Evolutionary conservation across 2,329 filamentous ascomycete genomes (phyloP).

Genomic region (Colletotrichum tropicale): DNA sequence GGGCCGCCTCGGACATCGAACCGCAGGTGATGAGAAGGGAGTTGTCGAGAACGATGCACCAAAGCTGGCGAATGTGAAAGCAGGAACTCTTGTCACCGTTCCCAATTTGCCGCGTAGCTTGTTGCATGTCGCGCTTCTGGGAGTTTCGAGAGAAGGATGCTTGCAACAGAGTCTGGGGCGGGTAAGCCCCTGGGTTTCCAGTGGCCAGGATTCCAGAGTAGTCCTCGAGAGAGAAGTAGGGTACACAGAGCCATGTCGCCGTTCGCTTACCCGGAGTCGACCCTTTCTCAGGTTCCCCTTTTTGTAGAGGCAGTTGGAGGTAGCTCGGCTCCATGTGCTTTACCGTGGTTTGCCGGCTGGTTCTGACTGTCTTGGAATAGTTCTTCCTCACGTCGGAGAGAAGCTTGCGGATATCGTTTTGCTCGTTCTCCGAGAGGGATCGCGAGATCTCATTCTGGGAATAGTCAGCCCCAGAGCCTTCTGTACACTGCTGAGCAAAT

Average conservation of each 20-base stretch:
- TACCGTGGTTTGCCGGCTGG: slow-evolving; percentile 41
- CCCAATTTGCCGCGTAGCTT: slow-evolving; percentile 46
- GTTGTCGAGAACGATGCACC: slow-evolving; percentile 50
- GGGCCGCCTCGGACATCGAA: slow-evolving; percentile 33
- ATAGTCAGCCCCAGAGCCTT: neutral
- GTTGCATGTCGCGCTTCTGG: slow-evolving; percentile 47
- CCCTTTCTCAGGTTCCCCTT: slow-evolving; percentile 22
- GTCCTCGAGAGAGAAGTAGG: slow-evolving; percentile 50
- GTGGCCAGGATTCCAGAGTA: slow-evolving; percentile 42
- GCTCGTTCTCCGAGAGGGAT: slow-evolving; percentile 26
- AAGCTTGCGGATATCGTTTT: slow-evolving; percentile 37
- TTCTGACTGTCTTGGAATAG: slow-evolving; percentile 39
- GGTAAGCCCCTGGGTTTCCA: slow-evolving; percentile 38
- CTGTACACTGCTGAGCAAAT: neutral
- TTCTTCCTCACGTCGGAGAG: slow-evolving; percentile 40
- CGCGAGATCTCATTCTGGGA: slow-evolving; percentile 37
- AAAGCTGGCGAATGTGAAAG: slow-evolving; percentile 53
- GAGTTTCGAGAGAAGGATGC: slow-evolving; percentile 42
- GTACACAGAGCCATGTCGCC: slow-evolving; percentile 48
- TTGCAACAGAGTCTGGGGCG: slow-evolving; percentile 48
- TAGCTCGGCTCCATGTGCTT: slow-evolving; percentile 45
- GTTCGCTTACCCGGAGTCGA: slow-evolving; percentile 19
- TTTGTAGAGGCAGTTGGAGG: slow-evolving; percentile 37
- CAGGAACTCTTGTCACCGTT: slow-evolving; percentile 39
- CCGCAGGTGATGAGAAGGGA: slow-evolving; percentile 47